Evolutionary conservation across 345 rosid species (phyloP).

Genomic region (Citrus sp.): DNA sequence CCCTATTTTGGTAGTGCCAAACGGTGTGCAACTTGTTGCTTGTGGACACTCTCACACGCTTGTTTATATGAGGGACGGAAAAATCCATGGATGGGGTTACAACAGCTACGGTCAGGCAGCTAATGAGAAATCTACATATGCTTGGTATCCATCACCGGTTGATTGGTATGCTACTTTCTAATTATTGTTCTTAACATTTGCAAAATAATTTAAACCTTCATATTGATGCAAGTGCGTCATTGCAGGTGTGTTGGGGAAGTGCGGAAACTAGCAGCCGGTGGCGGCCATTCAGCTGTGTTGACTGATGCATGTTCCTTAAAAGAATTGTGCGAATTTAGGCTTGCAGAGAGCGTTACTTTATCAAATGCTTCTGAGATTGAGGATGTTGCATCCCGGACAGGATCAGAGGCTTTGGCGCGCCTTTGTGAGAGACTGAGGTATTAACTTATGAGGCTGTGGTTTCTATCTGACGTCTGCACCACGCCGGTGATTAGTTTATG

Average conservation of each 20-base stretch:
- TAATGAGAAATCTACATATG: constrained; percentile 77
- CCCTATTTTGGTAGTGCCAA: constrained; percentile 69
- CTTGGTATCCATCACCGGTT: constrained; percentile 96
- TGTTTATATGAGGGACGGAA: constrained; percentile 64
- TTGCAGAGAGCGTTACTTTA: constrained; percentile 68
- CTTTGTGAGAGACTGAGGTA: constrained; percentile 90
- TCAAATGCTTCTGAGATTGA: constrained; percentile 72
- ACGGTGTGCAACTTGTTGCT: constrained; percentile 72
- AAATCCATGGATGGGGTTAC: constrained; percentile 96
- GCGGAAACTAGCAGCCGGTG: constrained; percentile 92
- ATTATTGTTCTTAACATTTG: constrained; percentile 13
- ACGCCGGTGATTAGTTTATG: background rate
- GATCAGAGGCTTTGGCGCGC: constrained; percentile 90
- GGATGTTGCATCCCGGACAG: constrained; percentile 79
- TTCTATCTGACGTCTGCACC: background rate
- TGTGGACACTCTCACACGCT: constrained; percentile 97
- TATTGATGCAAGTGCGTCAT: background rate
- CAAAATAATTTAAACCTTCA: background rate
- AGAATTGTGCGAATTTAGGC: constrained; percentile 87
- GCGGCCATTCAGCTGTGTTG: constrained; percentile 95
- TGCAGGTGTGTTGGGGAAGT: constrained; percentile 94
- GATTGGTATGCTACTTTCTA: constrained; percentile 63
- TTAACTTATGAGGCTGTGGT: background rate
- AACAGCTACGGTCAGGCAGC: constrained; percentile 97
- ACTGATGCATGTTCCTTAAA: constrained; percentile 94